phyloP scores from a whole-genome alignment of 345 rosid genomes.

The Acer saccharum region DNA sequence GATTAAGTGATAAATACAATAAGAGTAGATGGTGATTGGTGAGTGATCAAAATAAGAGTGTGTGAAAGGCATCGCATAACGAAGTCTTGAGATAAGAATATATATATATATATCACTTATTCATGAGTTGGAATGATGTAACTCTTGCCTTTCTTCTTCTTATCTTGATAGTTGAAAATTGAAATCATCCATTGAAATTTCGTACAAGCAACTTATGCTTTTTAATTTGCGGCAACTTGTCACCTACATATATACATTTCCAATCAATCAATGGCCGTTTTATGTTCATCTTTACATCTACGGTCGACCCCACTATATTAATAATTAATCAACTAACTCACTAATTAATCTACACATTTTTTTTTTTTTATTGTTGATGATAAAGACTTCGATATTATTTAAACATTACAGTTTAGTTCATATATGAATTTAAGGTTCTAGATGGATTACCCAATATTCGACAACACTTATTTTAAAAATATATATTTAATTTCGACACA shows the following conservation, averaged over 20 bases:
- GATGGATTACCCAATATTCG: too few relatives aligned
- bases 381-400: too few relatives aligned
- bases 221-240: not conserved
- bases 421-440: too few relatives aligned
- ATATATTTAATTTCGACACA: too few relatives aligned
- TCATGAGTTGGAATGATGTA: constrained; percentile 27
- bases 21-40: too few relatives aligned
- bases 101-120: too few relatives aligned
- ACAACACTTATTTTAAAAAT: too few relatives aligned
- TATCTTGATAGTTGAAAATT: constrained; percentile 10
- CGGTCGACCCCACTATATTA: not conserved
- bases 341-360: too few relatives aligned
- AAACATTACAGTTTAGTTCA: too few relatives aligned
- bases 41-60: not conserved
- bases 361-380: too few relatives aligned
- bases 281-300: not conserved
- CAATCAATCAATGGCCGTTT: not conserved
- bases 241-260: not conserved
- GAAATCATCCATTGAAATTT: not conserved
- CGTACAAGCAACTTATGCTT: constrained; percentile 15
- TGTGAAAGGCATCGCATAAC: constrained; percentile 7
- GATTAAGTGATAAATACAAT: too few relatives aligned
- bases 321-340: too few relatives aligned
- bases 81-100: constrained; percentile 6
- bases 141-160: constrained; percentile 1